A percentile compares a stretch with the other conserved stretches of the same genome.
phyloP scores from a whole-genome alignment of 2,329 filamentous ascomycete species.

The Elsinoe necatrix region DNA sequence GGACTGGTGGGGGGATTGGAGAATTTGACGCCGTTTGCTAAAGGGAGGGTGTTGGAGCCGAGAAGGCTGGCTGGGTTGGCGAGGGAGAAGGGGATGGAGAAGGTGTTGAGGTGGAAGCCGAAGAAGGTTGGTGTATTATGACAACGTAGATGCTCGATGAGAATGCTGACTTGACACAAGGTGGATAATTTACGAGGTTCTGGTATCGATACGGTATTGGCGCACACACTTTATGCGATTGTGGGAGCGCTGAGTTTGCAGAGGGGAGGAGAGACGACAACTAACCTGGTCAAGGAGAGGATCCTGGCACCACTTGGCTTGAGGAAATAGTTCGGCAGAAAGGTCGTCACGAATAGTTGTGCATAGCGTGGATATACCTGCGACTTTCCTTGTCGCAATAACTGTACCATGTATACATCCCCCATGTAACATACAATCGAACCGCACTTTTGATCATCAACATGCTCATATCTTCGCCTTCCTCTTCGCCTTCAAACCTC shows the following conservation, averaged over 20 bases:
- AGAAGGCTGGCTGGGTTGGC: conserved; percentile 61
- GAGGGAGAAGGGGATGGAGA: conserved; percentile 58
- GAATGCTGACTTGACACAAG: conserved; percentile 30
- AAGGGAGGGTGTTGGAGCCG: conserved; percentile 55
- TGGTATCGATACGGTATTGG: conserved; percentile 65
- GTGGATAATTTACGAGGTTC: conserved; percentile 61
- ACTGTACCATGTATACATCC: conserved; percentile 13
- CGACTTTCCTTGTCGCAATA: background rate
- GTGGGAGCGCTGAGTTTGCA: conserved; percentile 85
- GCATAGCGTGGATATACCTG: conserved; percentile 9
- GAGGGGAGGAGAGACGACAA: conserved; percentile 70
- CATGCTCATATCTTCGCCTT: conserved; percentile 13
- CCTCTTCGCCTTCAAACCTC: conserved; percentile 28
- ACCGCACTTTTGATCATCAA: background rate
- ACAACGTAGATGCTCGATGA: background rate
- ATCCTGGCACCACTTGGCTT: conserved; percentile 50
- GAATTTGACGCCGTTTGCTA: conserved; percentile 56
- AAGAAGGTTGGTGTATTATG: conserved; percentile 55
- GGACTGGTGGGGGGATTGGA: conserved; percentile 63
- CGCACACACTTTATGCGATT: conserved; percentile 73
- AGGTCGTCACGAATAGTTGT: background rate
- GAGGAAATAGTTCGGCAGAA: conserved; percentile 4
- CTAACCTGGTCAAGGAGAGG: conserved; percentile 64
- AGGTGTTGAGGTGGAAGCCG: conserved; percentile 83
- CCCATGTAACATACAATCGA: background rate